These are phyloP conservation scores for Nepenthes gracilis DNA, from an alignment of 148 eudicot genomes.

Conservation along the genomic window DNA sequence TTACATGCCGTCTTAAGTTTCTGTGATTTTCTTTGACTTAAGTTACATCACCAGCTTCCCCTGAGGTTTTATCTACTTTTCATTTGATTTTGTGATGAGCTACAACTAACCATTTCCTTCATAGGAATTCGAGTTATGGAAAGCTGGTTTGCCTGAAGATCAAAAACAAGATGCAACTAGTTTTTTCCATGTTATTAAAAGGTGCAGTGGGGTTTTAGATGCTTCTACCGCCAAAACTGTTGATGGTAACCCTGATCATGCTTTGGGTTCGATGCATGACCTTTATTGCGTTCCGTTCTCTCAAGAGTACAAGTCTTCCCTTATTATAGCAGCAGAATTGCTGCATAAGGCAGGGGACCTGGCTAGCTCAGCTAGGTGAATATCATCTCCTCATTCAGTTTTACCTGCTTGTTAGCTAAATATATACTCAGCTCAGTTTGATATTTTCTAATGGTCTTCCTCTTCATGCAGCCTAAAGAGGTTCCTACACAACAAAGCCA, in stretches of 20 bases:
- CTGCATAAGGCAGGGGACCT: slow-evolving; percentile 73
- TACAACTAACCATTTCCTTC: background rate
- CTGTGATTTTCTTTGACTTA: background rate
- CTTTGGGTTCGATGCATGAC: slow-evolving; percentile 25
- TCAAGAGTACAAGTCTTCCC: slow-evolving; percentile 48
- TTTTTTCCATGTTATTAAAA: slow-evolving; percentile 74
- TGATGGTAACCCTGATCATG: slow-evolving; percentile 9
- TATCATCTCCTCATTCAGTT: background rate
- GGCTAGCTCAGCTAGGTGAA: slow-evolving; percentile 63
- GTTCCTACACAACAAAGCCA: slow-evolving; percentile 75
- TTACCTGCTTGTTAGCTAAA: background rate
- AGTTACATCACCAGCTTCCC: background rate
- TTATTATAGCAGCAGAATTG: slow-evolving; percentile 57
- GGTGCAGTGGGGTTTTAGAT: slow-evolving; percentile 36
- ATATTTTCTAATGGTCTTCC: slow-evolving; percentile 11
- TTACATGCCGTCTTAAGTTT: background rate
- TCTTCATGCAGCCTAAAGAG: slow-evolving; percentile 63
- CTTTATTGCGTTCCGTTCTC: slow-evolving; percentile 69
- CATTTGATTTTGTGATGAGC: background rate
- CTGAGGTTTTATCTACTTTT: background rate
- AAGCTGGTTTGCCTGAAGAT: slow-evolving; percentile 53
- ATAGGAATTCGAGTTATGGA: slow-evolving; percentile 91
- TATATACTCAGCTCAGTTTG: background rate
- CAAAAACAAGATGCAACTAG: slow-evolving; percentile 68
- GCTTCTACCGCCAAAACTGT: slow-evolving; percentile 10